These are phyloP conservation scores for Elsinoe australis DNA, from an alignment of 2,329 filamentous ascomycete genomes.

Conservation along the genomic window DNA sequence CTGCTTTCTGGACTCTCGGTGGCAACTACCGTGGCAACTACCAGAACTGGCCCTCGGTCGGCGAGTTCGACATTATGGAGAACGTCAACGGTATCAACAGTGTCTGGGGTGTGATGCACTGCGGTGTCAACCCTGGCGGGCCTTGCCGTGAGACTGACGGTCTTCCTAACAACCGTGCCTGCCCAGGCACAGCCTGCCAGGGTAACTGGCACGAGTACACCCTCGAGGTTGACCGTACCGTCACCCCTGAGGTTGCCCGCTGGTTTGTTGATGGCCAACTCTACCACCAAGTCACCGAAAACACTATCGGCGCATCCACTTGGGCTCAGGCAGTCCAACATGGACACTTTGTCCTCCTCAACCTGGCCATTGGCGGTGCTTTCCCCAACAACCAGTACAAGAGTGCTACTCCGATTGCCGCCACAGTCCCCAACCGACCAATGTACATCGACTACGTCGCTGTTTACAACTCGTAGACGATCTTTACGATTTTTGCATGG, in stretches of 20 bases:
- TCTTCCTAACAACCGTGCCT: conserved; percentile 20
- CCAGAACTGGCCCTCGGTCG: conserved; percentile 25
- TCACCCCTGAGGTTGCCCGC: conserved; percentile 22
- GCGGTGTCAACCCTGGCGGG: conserved; percentile 29
- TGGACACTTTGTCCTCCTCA: conserved; percentile 26
- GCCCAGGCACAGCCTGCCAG: conserved; percentile 21
- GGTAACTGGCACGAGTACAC: conserved; percentile 29
- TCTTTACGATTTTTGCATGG: neutral
- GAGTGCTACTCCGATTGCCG: conserved; percentile 23
- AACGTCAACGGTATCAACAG: conserved; percentile 26
- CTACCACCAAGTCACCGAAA: conserved; percentile 22
- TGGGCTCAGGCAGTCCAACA: conserved; percentile 26
- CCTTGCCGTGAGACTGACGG: conserved; percentile 27
- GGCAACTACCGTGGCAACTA: conserved; percentile 22
- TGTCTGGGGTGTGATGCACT: conserved; percentile 25
- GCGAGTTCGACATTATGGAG: conserved; percentile 30
- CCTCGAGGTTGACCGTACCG: conserved; percentile 26
- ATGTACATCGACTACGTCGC: conserved; percentile 25
- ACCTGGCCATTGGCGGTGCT: conserved; percentile 28
- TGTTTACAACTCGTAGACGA: conserved; percentile 17
- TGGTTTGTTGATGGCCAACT: conserved; percentile 26
- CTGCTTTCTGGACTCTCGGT: conserved; percentile 24
- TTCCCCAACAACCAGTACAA: conserved; percentile 27
- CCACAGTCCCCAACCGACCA: conserved; percentile 20
- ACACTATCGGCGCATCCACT: conserved; percentile 23